phyloP scores from a whole-genome alignment of 2,329 filamentous ascomycete genomes.

The Microcera coccophila region DNA sequence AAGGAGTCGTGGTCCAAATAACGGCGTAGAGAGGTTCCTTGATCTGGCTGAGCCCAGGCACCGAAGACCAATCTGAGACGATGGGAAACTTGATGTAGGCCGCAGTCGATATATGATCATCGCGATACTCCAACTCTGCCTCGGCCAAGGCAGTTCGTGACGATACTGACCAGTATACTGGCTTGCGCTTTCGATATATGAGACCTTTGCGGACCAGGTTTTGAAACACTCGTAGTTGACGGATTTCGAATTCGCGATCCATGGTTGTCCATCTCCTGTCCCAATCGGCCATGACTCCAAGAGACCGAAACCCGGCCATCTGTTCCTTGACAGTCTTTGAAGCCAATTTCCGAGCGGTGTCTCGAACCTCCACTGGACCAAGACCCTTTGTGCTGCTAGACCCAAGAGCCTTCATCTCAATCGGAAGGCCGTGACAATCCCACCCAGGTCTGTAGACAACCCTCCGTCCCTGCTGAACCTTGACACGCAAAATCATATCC shows the following conservation, averaged over 20 bases:
- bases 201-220: slow-evolving; percentile 68
- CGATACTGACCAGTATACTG: slow-evolving; percentile 82
- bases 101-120: slow-evolving; percentile 65
- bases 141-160: slow-evolving; percentile 77
- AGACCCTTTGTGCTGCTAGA: slow-evolving; percentile 40
- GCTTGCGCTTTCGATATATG: slow-evolving; percentile 74
- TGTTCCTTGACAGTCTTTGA: slow-evolving; percentile 65
- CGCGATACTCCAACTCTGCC: slow-evolving; percentile 79
- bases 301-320: slow-evolving; percentile 68
- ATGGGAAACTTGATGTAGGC: slow-evolving; percentile 82
- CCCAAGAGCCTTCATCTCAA: slow-evolving; percentile 90
- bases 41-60: slow-evolving; percentile 37
- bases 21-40: slow-evolving; percentile 63
- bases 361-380: slow-evolving; percentile 57
- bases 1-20: slow-evolving; percentile 98
- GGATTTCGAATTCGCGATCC: slow-evolving; percentile 69
- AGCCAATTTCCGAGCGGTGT: slow-evolving; percentile 63
- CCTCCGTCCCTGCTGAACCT: slow-evolving; percentile 66
- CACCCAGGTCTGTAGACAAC: slow-evolving; percentile 87
- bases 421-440: slow-evolving; percentile 97
- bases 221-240: slow-evolving; percentile 71
- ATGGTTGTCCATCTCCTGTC: slow-evolving; percentile 73
- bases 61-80: slow-evolving; percentile 33
- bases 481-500: slow-evolving; percentile 81
- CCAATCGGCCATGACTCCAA: slow-evolving; percentile 81